Conservation (phyloP, 192 early-diverging fungal species). For the Chytriomyces confervae region DNA sequence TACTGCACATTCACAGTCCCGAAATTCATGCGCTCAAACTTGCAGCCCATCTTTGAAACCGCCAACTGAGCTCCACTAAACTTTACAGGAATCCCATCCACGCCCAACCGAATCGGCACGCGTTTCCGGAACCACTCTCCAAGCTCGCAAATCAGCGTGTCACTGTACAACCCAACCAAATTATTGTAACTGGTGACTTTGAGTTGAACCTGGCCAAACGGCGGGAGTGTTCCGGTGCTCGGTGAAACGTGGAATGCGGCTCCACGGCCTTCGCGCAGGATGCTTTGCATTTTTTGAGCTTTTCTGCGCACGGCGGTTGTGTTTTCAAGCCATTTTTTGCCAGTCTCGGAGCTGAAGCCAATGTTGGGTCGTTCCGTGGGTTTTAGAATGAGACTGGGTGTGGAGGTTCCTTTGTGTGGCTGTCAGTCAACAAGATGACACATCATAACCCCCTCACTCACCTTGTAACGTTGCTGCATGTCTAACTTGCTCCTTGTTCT, state of each 20-base stretch:
- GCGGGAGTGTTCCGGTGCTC: conserved; percentile 40
- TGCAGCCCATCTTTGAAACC: conserved; percentile 25
- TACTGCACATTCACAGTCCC: conserved; percentile 51
- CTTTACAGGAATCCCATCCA: conserved; percentile 57
- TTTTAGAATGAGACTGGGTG: conserved; percentile 17
- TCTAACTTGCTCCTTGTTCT: conserved; percentile 31
- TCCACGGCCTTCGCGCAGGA: conserved; percentile 56
- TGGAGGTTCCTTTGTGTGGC: background rate
- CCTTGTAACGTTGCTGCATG: background rate
- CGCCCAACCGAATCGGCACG: conserved; percentile 49
- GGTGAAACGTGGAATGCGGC: conserved; percentile 57
- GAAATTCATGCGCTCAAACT: conserved; percentile 55
- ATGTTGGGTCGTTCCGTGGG: conserved; percentile 41
- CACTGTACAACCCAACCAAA: conserved; percentile 54
- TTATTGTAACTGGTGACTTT: conserved; percentile 57
- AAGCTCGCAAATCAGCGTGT: conserved; percentile 50
- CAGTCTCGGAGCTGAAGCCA: conserved; percentile 56
- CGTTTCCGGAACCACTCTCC: conserved; percentile 39
- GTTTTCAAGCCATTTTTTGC: conserved; percentile 50
- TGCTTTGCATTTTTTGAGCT: conserved; percentile 47
- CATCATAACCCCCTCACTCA: background rate
- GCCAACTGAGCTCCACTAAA: conserved; percentile 56
- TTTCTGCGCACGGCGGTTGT: conserved; percentile 48
- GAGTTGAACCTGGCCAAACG: conserved; percentile 52
- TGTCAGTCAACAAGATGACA: background rate